phyloP scores from a whole-genome alignment of 2,329 filamentous ascomycete genomes.

The Emmonsia crescens region DNA sequence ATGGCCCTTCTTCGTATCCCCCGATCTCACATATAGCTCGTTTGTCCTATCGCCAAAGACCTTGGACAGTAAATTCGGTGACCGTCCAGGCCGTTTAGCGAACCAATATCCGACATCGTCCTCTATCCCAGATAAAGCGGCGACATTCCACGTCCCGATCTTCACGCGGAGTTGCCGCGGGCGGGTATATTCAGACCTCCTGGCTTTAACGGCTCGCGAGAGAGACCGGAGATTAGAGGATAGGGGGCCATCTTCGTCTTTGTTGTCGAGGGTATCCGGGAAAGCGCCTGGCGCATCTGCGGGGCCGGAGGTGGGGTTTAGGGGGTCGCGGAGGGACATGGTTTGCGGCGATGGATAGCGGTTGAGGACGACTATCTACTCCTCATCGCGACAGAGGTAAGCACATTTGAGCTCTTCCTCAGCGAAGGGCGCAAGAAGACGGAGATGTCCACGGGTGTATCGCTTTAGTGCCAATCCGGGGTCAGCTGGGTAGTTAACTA shows the following conservation, averaged over 20 bases:
- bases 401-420: background rate
- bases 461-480: background rate
- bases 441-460: background rate
- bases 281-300: constrained; percentile 40
- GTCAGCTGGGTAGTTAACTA: background rate
- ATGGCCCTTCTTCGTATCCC: background rate
- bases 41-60: background rate
- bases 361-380: background rate
- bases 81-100: constrained; percentile 4
- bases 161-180: constrained; percentile 70
- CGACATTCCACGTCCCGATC: constrained; percentile 92
- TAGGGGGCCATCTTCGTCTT: constrained; percentile 9
- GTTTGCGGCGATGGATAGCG: background rate
- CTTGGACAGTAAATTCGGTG: background rate
- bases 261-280: constrained; percentile 22
- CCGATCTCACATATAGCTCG: background rate
- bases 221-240: constrained; percentile 34
- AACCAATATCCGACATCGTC: constrained; percentile 88
- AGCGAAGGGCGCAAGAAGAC: background rate
- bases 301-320: background rate
- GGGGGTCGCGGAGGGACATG: background rate
- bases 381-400: background rate
- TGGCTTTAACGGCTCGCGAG: constrained; percentile 53
- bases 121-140: constrained; percentile 70
- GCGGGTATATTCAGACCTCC: constrained; percentile 68